Base-by-base conservation (phyloP, 2,329 filamentous ascomycete species). In the Neonectria sp. region DNA sequence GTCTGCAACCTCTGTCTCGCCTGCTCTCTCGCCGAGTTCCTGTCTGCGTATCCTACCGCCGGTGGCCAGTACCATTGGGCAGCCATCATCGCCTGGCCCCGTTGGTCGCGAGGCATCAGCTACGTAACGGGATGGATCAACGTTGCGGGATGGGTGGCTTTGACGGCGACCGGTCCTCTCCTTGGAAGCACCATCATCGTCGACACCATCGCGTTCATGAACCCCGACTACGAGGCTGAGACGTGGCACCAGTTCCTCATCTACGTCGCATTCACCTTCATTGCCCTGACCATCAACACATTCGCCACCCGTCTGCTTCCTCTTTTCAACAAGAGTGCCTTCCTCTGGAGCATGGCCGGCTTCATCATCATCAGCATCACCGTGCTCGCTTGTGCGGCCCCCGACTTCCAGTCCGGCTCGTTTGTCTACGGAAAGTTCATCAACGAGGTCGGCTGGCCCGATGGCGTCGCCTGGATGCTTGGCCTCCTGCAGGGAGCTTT, bases 111-210 rank as follows among this genome's bases (percentile, higher is more conserved):
- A 0, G 82, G 89, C 33, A 85, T 93, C 12, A 91, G 90, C 53
- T 94, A 91, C 83, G 87, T 90, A 53, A 93, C 91, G 0, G 92
- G 92, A 31, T 94, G 91, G 91, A 92, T 91, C 78, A 92, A 91
- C 73, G 87, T 90, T 43, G 89, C 89, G n/a, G 91, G 91, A 17
- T 93, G 91, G 90, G 90, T 93, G 35, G 88, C 89, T 11, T 80
- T 94, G 60, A 90, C 89, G 5, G 91, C 92, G 8, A 92, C 91
- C 0, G 91, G 89, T 17, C 90, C 91, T 2, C 83, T 93, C 25
- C 84, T 94, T 6, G 91, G 89, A 13, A 91, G 89, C 71, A 87
- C 91, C 68, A 86, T 94, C 68, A 86, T 94, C 56, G 77, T 92
- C 29, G 89, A 91, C 62, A 85, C 92, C 49, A 90, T 93, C 59